Evolutionary conservation across 2,329 filamentous ascomycete species (phyloP).

Genomic region (Leptosphaerulina australis): DNA sequence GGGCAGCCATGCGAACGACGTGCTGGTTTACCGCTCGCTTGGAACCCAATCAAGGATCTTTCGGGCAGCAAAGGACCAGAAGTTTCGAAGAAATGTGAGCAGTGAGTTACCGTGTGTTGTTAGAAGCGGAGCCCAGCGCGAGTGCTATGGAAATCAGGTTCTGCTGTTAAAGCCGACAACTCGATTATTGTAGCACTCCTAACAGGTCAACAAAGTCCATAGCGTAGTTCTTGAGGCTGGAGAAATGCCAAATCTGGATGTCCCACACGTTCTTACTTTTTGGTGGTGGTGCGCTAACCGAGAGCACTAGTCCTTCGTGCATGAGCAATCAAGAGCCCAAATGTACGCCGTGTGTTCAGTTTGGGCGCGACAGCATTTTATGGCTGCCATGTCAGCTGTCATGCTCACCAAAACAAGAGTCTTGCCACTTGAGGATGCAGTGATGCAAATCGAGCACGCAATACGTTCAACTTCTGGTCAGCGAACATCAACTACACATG

Average conservation of each 20-base stretch:
- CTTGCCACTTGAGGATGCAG: not conserved
- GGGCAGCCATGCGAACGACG: slow-evolving; percentile 36
- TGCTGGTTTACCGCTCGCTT: slow-evolving; percentile 17
- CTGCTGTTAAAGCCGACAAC: slow-evolving; percentile 16
- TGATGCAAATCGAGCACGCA: not conserved
- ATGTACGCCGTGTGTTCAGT: not conserved
- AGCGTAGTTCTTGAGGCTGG: not conserved
- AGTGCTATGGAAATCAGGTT: slow-evolving; percentile 8
- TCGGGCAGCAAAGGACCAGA: slow-evolving; percentile 33
- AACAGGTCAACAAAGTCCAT: not conserved
- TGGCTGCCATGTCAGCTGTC: no score
- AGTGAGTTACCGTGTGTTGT: slow-evolving; percentile 32
- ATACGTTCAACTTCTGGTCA: not conserved
- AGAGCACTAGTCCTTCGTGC: slow-evolving; percentile 11
- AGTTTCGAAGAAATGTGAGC: slow-evolving; percentile 13
- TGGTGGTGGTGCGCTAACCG: slow-evolving; percentile 21
- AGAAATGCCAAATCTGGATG: slow-evolving; percentile 2
- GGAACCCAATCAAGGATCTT: slow-evolving; percentile 33
- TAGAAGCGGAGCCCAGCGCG: slow-evolving; percentile 13
- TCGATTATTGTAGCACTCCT: not conserved
- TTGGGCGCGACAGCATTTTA: no score
- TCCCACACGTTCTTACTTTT: slow-evolving; percentile 32
- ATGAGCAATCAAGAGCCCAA: not conserved
- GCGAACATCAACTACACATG: not conserved
- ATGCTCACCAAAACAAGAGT: no score